phyloP scores from a whole-genome alignment of 176 grass and related monocot species.

The Oryza coarctata region DNA sequence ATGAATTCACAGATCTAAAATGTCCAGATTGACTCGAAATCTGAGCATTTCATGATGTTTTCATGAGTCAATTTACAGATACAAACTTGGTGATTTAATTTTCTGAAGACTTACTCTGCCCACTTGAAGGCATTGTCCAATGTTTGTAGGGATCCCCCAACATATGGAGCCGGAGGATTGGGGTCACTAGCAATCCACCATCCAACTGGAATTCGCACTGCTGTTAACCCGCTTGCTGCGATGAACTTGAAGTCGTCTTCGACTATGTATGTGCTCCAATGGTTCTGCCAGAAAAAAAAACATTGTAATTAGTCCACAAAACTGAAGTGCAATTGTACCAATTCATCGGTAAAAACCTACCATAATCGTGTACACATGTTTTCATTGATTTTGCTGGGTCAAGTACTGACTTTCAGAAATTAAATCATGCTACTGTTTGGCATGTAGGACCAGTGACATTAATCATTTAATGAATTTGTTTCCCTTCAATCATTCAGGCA shows the following conservation, averaged over 20 bases:
- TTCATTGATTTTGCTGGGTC: background rate
- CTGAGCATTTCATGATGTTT: background rate
- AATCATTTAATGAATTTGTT: background rate
- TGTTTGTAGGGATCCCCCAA: slow-evolving; percentile 53
- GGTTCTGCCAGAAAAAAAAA: slow-evolving; percentile 41
- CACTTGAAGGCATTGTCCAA: slow-evolving; percentile 78
- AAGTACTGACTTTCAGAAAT: background rate
- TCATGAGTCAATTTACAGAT: background rate
- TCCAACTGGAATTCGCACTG: slow-evolving; percentile 68
- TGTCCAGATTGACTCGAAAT: background rate
- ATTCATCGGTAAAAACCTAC: background rate
- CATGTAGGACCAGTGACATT: background rate
- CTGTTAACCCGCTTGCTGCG: slow-evolving; percentile 26
- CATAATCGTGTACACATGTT: background rate
- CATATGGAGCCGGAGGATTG: slow-evolving; percentile 50
- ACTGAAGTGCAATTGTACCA: background rate
- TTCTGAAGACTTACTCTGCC: slow-evolving; percentile 52
- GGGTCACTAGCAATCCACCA: slow-evolving; percentile 73
- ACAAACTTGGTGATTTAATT: background rate
- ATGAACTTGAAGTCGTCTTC: slow-evolving; percentile 67
- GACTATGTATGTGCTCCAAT: slow-evolving; percentile 59
- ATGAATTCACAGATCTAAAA: background rate
- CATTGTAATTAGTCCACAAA: background rate
- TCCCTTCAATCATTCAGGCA: background rate
- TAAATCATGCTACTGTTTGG: background rate